Evolutionary conservation across 2,329 filamentous ascomycete species (phyloP).

Genomic region (Botryotinia calthae): DNA sequence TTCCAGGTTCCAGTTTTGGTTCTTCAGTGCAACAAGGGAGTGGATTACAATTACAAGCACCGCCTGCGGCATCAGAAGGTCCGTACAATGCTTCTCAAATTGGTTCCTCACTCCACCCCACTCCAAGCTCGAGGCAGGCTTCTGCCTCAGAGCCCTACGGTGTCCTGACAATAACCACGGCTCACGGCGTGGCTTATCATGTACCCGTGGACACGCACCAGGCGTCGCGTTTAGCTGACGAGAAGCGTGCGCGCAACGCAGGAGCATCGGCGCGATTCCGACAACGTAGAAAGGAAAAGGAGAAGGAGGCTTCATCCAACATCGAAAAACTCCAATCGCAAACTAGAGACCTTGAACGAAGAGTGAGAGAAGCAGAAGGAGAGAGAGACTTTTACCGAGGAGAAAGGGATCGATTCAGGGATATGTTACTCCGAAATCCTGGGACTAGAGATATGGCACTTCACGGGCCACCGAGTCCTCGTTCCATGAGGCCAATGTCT

Average conservation of each 20-base stretch:
- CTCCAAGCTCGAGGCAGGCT: slow-evolving; percentile 36
- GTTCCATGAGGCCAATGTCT: slow-evolving; percentile 29
- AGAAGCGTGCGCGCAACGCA: slow-evolving; percentile 82
- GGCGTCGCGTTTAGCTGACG: slow-evolving; percentile 77
- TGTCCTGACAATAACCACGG: slow-evolving; percentile 43
- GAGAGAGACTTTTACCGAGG: slow-evolving; percentile 71
- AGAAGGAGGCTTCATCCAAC: slow-evolving; percentile 67
- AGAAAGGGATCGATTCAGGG: slow-evolving; percentile 69
- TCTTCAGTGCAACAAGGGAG: slow-evolving; percentile 34
- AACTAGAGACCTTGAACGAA: slow-evolving; percentile 60
- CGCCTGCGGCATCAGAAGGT: slow-evolving; percentile 37
- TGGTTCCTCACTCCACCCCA: slow-evolving; percentile 35
- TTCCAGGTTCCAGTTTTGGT: slow-evolving; percentile 35
- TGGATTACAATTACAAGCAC: slow-evolving; percentile 36
- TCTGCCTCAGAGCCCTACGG: slow-evolving; percentile 38
- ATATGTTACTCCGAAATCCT: slow-evolving; percentile 61
- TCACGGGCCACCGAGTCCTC: slow-evolving; percentile 52
- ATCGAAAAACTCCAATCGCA: slow-evolving; percentile 71
- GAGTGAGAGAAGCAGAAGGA: slow-evolving; percentile 52
- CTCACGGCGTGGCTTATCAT: slow-evolving; percentile 51
- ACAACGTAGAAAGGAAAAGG: slow-evolving; percentile 77
- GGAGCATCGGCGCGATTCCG: slow-evolving; percentile 82
- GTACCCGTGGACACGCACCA: slow-evolving; percentile 78
- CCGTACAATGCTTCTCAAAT: slow-evolving; percentile 38
- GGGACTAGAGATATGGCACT: slow-evolving; percentile 53